A percentile compares a stretch with the other conserved stretches of the same genome.
phyloP scores from a whole-genome alignment of 352 stramenopile genomes.

The Globisporangium okanoganense region DNA sequence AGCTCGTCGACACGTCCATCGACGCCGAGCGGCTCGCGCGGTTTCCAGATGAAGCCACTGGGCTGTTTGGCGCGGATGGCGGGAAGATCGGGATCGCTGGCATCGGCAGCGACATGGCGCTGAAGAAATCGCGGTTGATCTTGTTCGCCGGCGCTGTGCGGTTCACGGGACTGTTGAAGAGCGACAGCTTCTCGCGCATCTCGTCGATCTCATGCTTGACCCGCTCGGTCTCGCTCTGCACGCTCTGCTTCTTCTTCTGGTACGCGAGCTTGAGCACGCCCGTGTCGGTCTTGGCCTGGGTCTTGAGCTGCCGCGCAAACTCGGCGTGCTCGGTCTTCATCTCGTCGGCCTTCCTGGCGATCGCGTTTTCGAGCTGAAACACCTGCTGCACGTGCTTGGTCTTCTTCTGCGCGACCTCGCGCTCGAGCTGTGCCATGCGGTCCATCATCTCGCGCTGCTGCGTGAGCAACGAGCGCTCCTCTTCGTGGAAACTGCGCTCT shows the following conservation, averaged over 20 bases:
- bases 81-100: slow-evolving; percentile 25
- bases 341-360: slow-evolving; percentile 29
- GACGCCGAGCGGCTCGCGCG: slow-evolving; percentile 15
- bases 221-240: slow-evolving; percentile 24
- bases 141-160: not conserved
- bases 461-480: slow-evolving; percentile 49
- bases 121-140: slow-evolving; percentile 41
- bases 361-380: slow-evolving; percentile 42
- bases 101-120: slow-evolving; percentile 30
- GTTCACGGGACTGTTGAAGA: slow-evolving; percentile 10
- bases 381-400: slow-evolving; percentile 52
- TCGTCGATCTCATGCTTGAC: slow-evolving; percentile 26
- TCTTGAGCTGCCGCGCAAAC: slow-evolving; percentile 46
- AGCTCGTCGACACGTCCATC: slow-evolving; percentile 16
- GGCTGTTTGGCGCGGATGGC: not conserved
- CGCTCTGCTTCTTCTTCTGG: slow-evolving; percentile 40
- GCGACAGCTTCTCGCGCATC: slow-evolving; percentile 25
- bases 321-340: slow-evolving; percentile 40
- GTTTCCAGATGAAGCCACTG: slow-evolving; percentile 2
- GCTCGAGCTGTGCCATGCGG: slow-evolving; percentile 56
- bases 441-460: slow-evolving; percentile 54
- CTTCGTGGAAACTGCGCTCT: slow-evolving; percentile 45
- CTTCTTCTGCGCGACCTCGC: slow-evolving; percentile 53
- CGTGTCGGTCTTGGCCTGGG: slow-evolving; percentile 50
- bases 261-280: slow-evolving; percentile 40